Base-by-base conservation (phyloP, 495 filamentous ascomycete species). In the Annulohypoxylon bovei region DNA sequence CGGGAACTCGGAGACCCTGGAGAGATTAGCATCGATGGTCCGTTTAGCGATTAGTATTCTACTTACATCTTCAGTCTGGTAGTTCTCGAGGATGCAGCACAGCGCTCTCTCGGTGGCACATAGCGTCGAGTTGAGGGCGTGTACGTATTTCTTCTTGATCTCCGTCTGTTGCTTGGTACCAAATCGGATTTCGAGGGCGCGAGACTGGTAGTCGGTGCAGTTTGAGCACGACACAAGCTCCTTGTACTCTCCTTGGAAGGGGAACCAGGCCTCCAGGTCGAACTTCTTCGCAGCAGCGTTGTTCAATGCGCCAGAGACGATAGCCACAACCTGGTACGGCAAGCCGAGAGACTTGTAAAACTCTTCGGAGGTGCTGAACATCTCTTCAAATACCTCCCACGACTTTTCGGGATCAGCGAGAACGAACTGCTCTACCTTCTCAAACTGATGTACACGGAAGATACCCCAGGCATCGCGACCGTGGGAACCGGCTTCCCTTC, bases 381-480 rank as follows among this genome's bases (percentile, higher is more conserved):
- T 99, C 57, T 91, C 81, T 20, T 98, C 93, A 75, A 98, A 98
- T 44, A 88, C 88, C 76, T 95, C 86, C 95, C 95, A 99, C 22
- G 92, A 95, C 71, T 96, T 91, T 77, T 98, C 96, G 0, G 95
- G 96, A 73, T 97, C 93, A 16, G 93, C 94, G 71, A 98, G 85
- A 68, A 97, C 86, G 71, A 98, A 98, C 83, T 98, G 95, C 77
- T 98, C 94, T 52, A 97, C 88, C 89, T 99, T 99, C 80, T 98
- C 95, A 75, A 99, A 99, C 76, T 99, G 95, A 80, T 99, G 95
- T 40, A 98, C 94, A 73, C 95, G 90, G 86, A 98, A 99, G 69
- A 98, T 93, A 57, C 95, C 95, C 95, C 95, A 99, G 4, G 96
- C 95, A 75, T 99, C 95, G 80, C 92, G 93, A 35, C 95, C 95